Evolutionary conservation across 1,284 basidiomycete genomes (phyloP), one percentile per base, ranked within the genome.

Genomic region (Trichosporon sp.): DNA sequence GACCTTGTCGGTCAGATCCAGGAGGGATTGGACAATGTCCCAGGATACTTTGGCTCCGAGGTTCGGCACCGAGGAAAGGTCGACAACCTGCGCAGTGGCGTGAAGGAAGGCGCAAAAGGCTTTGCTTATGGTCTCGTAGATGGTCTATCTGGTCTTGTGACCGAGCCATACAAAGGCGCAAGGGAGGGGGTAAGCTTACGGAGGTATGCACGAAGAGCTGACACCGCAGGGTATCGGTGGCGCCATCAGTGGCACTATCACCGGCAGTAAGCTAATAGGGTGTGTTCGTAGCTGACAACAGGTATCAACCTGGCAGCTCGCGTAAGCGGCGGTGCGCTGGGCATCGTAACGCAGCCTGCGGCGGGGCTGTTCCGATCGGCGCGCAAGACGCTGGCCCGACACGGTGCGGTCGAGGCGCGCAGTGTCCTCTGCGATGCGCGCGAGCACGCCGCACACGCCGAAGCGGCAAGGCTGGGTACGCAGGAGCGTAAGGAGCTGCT

Each of bases 61-160:
- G 80, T 85, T 5, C 80, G 86, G 7, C 71, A 80, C 47, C 68
- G 76, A 8, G 85, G 83, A 1, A 80, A 83, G 68, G 84, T 87
- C 15, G 82, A 81, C 9, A 83, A 82, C 68, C 83, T 86, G 62
- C 75, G 75, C 7, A 84, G 80, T 72, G 87, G 87, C 0, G 70
- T 87, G 11, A 84, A 78, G 66, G 86, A 86, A 73, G 87, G 83
- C 3, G 86, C 71, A 2, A 80, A 80, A 74, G 81, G 83, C 4
- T 69, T 84, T 8, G 78, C 77, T 42, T 82, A 77, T 62, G 83
- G 86, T 4, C 85, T 85, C 64, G 86, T 85, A 73, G 87, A 88
- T 74, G 87, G 86, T 13, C 86, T 88, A 65, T 86, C 86, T 0
- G 87, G 87, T 1, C 79, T 88, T 2, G 84, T 87, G n/a, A 84